A percentile compares a stretch with the other conserved stretches of the same genome.
phyloP scores from a whole-genome alignment of 2,329 filamentous ascomycete species.

The Purpureocillium lavendulum region DNA sequence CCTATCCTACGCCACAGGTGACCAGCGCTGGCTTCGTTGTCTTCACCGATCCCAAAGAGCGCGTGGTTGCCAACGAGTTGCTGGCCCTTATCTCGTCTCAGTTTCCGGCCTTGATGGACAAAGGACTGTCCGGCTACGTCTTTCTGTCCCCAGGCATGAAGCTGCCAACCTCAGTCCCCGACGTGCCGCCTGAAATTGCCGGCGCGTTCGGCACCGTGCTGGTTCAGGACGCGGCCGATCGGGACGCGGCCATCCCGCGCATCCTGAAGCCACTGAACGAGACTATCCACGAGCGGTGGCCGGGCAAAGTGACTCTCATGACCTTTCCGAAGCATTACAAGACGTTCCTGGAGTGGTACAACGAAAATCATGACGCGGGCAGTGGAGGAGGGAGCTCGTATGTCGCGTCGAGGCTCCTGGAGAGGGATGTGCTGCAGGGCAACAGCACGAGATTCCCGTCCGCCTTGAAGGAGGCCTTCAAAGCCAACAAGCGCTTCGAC shows the following conservation, averaged over 20 bases:
- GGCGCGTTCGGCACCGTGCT: constrained; percentile 25
- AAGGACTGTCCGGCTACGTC: constrained; percentile 43
- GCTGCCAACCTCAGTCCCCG: constrained; percentile 24
- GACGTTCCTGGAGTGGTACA: constrained; percentile 29
- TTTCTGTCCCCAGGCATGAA: constrained; percentile 20
- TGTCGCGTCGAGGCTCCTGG: constrained; percentile 36
- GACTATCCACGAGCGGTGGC: constrained; percentile 29
- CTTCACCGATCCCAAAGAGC: constrained; percentile 13
- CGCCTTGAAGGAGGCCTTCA: constrained; percentile 26
- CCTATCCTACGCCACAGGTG: constrained; percentile 34
- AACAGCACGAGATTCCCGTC: constrained; percentile 24
- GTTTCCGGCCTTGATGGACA: constrained; percentile 37
- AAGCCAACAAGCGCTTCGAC: constrained; percentile 17
- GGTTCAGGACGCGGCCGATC: constrained; percentile 26
- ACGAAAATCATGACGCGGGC: constrained; percentile 23
- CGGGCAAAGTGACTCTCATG: constrained; percentile 13
- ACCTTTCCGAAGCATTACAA: constrained; percentile 13
- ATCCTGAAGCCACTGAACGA: constrained; percentile 26
- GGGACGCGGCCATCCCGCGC: constrained; percentile 8
- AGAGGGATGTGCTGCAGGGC: constrained; percentile 22
- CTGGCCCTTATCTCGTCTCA: constrained; percentile 36
- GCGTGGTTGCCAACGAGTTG: constrained; percentile 34
- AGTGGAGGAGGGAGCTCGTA: constrained; percentile 25
- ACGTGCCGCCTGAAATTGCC: constrained; percentile 19
- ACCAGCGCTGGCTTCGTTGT: constrained; percentile 13